Evolutionary conservation across 1,139 yeast genomes (phyloP), one percentile per base, ranked within the genome.

Genomic region (Pichia sp.): DNA sequence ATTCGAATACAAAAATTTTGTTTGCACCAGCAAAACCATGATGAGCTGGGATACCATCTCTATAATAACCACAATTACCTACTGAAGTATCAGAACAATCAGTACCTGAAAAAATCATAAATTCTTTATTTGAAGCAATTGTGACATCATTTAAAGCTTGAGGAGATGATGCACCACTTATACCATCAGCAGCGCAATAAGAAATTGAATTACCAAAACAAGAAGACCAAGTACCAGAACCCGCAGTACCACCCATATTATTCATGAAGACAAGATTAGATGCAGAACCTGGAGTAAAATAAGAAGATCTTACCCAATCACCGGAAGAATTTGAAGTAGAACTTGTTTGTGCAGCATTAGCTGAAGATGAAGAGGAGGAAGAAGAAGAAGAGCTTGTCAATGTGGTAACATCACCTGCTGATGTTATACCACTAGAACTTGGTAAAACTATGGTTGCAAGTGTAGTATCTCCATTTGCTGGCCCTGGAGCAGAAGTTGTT

Each of bases 181-280:
- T 65, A 61, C 97, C 97, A 60, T 87, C 86, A 12, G 82, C 56
- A 51, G 74, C 83, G 49, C 87, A 82, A 67, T 72, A 90, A 1
- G 96, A 84, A 52, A 92, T 74, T 30, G 96, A 94, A 71, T 80
- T 77, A 58, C 97, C 98, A 64, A 87, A 84, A 67, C 87, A 78
- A 35, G 80, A 61, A 40, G 92, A 86, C 82, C 87, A 87, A 39
- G 74, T 76, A 68, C 96, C 96, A 22, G 95, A 84, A 45, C 87
- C 87, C n/a, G 78, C 68, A 43, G 79, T 72, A 51, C 82, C 86
- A 60, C 96, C 96, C 52, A 76, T 76, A 59, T 78, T 76, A 72
- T 90, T 90, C 70, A 90, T 73, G 72, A 90, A 90, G 35, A 85
- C 83, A 52, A 83, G 76, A 64, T 89, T 89, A 55, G 74, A 70